phyloP scores from a whole-genome alignment of 1,284 basidiomycete genomes.

The Puccinia novopanici region DNA sequence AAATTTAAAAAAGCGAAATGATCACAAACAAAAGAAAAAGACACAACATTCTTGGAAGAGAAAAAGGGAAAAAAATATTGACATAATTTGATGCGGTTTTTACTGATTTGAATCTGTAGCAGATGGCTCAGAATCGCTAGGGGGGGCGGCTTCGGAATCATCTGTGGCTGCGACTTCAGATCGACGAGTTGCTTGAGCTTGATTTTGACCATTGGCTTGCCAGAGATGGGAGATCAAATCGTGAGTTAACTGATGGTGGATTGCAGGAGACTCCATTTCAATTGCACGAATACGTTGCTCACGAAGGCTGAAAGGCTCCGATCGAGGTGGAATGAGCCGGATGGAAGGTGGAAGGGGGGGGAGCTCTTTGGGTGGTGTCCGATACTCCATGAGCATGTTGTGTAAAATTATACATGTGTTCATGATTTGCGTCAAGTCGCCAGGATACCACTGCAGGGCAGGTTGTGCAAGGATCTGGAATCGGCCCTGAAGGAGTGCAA shows the following conservation, averaged over 20 bases:
- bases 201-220: background rate
- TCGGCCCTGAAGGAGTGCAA: background rate
- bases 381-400: conserved; percentile 14
- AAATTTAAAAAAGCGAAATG: too few relatives aligned
- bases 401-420: conserved; percentile 6
- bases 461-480: background rate
- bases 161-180: too few relatives aligned
- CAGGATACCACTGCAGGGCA: conserved; percentile 4
- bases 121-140: background rate
- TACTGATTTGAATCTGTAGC: too few relatives aligned
- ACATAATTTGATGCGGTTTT: too few relatives aligned
- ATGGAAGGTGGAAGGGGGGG: background rate
- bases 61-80: too few relatives aligned
- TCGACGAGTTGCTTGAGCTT: too few relatives aligned
- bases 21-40: too few relatives aligned
- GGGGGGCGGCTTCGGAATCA: too few relatives aligned
- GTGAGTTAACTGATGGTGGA: background rate
- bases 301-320: background rate
- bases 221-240: background rate
- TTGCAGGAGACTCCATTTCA: background rate
- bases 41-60: too few relatives aligned
- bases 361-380: too few relatives aligned
- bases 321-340: background rate
- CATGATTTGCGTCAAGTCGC: background rate
- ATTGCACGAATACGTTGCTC: background rate